Conservation (phyloP, 306 rosid species). For the Castanea crenata region DNA sequence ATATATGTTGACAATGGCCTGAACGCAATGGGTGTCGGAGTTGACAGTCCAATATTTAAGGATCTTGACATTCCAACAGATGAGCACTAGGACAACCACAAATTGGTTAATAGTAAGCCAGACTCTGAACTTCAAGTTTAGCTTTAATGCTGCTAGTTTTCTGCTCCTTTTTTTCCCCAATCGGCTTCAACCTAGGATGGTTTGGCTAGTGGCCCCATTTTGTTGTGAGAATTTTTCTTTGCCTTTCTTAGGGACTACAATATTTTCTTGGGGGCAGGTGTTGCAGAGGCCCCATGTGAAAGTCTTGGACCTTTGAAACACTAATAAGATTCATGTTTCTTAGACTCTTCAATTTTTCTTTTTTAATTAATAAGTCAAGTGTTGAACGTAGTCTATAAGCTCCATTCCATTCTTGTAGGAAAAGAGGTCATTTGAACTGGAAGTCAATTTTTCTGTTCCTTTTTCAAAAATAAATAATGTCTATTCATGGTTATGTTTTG, state of each 20-base stretch:
- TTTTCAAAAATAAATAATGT: too few species aligned
- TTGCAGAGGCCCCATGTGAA: too few species aligned
- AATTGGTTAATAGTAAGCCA: neutral
- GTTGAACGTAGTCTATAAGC: too few species aligned
- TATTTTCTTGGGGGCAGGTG: neutral
- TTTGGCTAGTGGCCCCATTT: neutral
- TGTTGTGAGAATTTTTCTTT: conserved; percentile 2
- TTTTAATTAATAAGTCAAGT: too few species aligned
- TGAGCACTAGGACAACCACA: conserved; percentile 19
- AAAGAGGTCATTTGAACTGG: too few species aligned
- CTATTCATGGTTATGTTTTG: too few species aligned
- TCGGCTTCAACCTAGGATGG: neutral
- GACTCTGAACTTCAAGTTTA: neutral
- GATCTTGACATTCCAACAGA: conserved; percentile 44
- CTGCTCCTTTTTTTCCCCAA: neutral
- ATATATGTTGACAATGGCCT: conserved; percentile 85
- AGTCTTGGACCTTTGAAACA: too few species aligned
- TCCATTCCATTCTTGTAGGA: too few species aligned
- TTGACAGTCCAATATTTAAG: conserved; percentile 56
- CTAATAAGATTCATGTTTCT: too few species aligned
- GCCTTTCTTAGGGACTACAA: neutral
- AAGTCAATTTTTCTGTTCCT: too few species aligned
- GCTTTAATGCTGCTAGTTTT: neutral
- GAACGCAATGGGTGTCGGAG: conserved; percentile 90
- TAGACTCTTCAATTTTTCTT: too few species aligned